Evolutionary conservation across 2,329 filamentous ascomycete species (phyloP).

Genomic region (Phialophora chinensis): DNA sequence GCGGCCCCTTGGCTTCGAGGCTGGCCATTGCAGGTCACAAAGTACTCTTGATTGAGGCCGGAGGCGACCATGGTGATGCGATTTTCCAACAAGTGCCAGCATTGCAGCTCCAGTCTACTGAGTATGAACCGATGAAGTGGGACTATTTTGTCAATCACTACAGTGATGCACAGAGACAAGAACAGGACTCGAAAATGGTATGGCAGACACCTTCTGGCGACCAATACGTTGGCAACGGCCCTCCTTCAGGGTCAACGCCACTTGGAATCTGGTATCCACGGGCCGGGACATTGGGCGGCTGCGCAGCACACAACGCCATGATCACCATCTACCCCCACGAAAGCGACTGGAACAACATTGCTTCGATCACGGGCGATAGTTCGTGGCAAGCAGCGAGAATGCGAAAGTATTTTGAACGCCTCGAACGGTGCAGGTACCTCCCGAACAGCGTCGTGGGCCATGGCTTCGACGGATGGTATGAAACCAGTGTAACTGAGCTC

Average conservation of each 20-base stretch:
- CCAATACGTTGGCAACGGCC: slow-evolving; percentile 60
- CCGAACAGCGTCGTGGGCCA: slow-evolving; percentile 53
- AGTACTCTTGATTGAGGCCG: slow-evolving; percentile 49
- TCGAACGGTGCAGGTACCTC: slow-evolving; percentile 63
- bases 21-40: slow-evolving; percentile 46
- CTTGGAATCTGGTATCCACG: slow-evolving; percentile 66
- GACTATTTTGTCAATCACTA: slow-evolving; percentile 49
- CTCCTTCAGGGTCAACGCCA: slow-evolving; percentile 58
- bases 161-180: slow-evolving; percentile 42
- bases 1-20: slow-evolving; percentile 46
- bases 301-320: slow-evolving; percentile 66
- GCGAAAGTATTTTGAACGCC: slow-evolving; percentile 60
- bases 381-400: slow-evolving; percentile 66
- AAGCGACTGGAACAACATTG: slow-evolving; percentile 65
- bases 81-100: slow-evolving; percentile 43
- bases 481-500: slow-evolving; percentile 58
- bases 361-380: slow-evolving; percentile 63
- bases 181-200: slow-evolving; percentile 48
- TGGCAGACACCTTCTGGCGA: slow-evolving; percentile 54
- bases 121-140: slow-evolving; percentile 44
- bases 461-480: slow-evolving; percentile 64
- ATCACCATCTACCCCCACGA: slow-evolving; percentile 65
- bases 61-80: slow-evolving; percentile 45
- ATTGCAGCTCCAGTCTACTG: slow-evolving; percentile 42
- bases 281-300: slow-evolving; percentile 63